Evolutionary conservation across 2,329 filamentous ascomycete genomes (phyloP), one percentile per base, ranked within the genome.

Genomic region (Incumbomyces delicatus): DNA sequence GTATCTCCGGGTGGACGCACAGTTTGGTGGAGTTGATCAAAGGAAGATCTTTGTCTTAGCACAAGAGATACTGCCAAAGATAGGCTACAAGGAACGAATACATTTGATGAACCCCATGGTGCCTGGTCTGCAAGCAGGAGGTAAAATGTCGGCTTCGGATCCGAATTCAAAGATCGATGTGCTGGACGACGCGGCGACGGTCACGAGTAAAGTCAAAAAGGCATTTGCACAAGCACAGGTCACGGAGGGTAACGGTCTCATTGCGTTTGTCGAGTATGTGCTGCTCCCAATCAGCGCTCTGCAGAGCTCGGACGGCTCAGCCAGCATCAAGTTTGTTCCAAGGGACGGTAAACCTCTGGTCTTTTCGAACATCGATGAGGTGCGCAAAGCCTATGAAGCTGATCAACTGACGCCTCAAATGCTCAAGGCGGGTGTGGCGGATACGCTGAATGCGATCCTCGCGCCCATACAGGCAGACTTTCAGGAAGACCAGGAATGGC

Each of bases 61-160:
- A 3, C 84, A 83, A 54, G 90, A 95, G 56, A 83, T 83, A 67
- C 69, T 95, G 27, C 87, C 88, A 11, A 87, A 83, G 65, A 70
- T 98, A 40, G 88, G 87, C 42, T 95, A 95, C 74, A 79, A 78
- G 56, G 79, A 83, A 67, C 67, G 85, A 59, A 74, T 85, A 59
- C 80, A 87, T 64, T 58, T 88, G 47, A 83, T 88, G 74, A 88
- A 88, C 65, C 80, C 87, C 16, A 94, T 96, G 84, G 85, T 96
- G 14, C 83, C 89, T 0, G 90, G 92, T 33, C 71, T 96, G 10
- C 41, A 44, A 36, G 73, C 76, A 54, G 82, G 87, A 32, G 83
- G 80, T 53, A 95, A 95, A 73, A 47, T 53, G 66, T 73, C 68
- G 50, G 66, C 73, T 16, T 76, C 78, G 49, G 83, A 86, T 57